Evolutionary conservation across 106 monocot species (phyloP), one percentile per base, ranked within the genome.

Genomic region (Triglochin maritima): DNA sequence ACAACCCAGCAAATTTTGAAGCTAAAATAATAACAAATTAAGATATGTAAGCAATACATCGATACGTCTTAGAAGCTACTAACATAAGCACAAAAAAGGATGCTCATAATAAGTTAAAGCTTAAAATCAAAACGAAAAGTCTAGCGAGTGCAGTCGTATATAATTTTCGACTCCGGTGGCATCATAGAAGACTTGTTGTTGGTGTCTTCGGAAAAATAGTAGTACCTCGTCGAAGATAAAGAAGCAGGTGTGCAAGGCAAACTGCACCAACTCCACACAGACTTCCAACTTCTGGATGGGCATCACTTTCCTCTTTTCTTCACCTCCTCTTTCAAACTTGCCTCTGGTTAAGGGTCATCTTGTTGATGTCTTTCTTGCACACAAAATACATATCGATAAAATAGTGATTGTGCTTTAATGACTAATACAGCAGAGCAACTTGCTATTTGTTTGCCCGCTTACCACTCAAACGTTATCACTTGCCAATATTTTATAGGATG

Each of bases 251-350:
- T 61, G 16, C 12, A 61, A 9, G 0, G 41, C 11, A 43, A 44
- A 10, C 42, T 43, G 61, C 61, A 61, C 41, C 44, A 61, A 4
- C 13, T 44, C 10, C 13, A 61, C 44, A 44, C 61, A 61, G 7
- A 17, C 61, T 61, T 9, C 61, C 61, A 61, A 43, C 61, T 17
- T 61, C 44, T 17, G 50, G 12, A 65, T 54, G 42, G 17, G 13
- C 49, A 43, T 61, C 17, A 3, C 16, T 44, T 66, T 46, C 29
- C 29, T 55, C 15, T 57, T 48, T n/a, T 59, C 59, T 79, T n/a
- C 53, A 16, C 42, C 57, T 50, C 54, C 11, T 14, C 10, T 70
- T 50, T 43, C 57, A 29, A 29, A 29, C 29, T 1, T 29, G 29
- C 1, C 29, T 29, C 29, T 29, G 29, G 29, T 29, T 29, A 29